Evolutionary conservation across 768 basidiomycete genomes (phyloP).

Genomic region (Leccinum aurantiacum): DNA sequence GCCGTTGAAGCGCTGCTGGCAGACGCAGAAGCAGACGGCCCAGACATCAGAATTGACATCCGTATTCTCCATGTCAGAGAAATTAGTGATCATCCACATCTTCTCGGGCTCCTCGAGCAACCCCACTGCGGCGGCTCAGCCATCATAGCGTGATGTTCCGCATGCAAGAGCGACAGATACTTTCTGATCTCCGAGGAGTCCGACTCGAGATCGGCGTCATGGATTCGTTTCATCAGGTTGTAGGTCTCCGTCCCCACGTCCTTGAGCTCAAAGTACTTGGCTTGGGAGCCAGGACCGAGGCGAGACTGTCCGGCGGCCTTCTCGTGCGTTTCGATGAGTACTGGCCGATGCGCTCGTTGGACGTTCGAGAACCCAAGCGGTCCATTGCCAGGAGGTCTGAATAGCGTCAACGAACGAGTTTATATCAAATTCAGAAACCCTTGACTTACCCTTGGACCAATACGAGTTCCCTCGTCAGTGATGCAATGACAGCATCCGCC

Average conservation of each 20-base stretch:
- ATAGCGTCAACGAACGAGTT: no score
- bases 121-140: conserved; percentile 43
- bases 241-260: conserved; percentile 45
- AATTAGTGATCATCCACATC: conserved; percentile 26
- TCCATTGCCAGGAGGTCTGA: no score
- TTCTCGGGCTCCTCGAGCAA: conserved; percentile 24
- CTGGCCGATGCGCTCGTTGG: no score
- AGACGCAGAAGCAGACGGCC: no score
- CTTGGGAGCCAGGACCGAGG: no score
- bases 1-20: no score
- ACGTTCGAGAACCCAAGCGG: no score
- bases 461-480: conserved; percentile 56
- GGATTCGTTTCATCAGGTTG: conserved; percentile 44
- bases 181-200: conserved; percentile 38
- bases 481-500: conserved; percentile 63
- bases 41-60: no score
- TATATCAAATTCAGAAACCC: neutral
- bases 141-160: conserved; percentile 48
- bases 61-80: neutral
- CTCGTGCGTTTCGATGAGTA: no score
- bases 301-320: no score
- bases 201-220: conserved; percentile 34
- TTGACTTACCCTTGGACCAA: conserved; percentile 68
- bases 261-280: conserved; percentile 26
- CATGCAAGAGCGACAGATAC: conserved; percentile 45